A percentile compares a stretch with the other conserved stretches of the same genome.
phyloP scores from a whole-genome alignment of 2,329 filamentous ascomycete genomes.

The Monilinia fructicola region DNA sequence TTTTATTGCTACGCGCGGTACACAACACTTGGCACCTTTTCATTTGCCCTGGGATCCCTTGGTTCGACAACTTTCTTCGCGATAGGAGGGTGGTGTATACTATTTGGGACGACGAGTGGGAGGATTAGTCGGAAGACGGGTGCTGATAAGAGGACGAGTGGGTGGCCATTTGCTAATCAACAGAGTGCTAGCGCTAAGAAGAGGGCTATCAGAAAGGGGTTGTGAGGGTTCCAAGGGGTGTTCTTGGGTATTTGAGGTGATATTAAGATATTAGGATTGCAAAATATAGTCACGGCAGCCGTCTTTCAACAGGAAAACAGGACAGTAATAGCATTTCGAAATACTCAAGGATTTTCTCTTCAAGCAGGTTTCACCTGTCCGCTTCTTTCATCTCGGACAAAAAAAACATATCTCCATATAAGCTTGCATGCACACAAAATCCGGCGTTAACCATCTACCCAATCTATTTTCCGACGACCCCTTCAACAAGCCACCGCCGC shows the following conservation, averaged over 20 bases:
- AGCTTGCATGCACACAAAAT: not conserved
- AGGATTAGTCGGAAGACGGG: constrained; percentile 62
- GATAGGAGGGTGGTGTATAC: constrained; percentile 58
- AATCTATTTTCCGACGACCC: not conserved
- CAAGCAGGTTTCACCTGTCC: too few relatives aligned
- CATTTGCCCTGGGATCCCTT: constrained; percentile 53
- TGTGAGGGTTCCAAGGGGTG: not conserved
- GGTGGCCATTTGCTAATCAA: constrained; percentile 63
- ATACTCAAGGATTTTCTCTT: not conserved
- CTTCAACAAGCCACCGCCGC: not conserved
- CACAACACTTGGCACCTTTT: constrained; percentile 48
- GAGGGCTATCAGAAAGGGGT: constrained; percentile 26
- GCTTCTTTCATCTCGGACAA: too few relatives aligned
- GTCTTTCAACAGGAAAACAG: not conserved
- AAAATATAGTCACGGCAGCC: not conserved
- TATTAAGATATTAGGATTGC: not conserved
- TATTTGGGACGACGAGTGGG: constrained; percentile 52
- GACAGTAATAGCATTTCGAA: not conserved
- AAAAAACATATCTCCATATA: not conserved
- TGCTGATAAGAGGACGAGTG: constrained; percentile 64
- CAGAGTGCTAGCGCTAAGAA: constrained; percentile 43
- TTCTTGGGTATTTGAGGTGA: not conserved
- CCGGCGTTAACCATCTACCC: not conserved
- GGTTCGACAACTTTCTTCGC: constrained; percentile 51
- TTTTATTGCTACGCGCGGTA: constrained; percentile 62